Conservation (phyloP, 495 filamentous ascomycete genomes). For the Annulohypoxylon moriforme region DNA sequence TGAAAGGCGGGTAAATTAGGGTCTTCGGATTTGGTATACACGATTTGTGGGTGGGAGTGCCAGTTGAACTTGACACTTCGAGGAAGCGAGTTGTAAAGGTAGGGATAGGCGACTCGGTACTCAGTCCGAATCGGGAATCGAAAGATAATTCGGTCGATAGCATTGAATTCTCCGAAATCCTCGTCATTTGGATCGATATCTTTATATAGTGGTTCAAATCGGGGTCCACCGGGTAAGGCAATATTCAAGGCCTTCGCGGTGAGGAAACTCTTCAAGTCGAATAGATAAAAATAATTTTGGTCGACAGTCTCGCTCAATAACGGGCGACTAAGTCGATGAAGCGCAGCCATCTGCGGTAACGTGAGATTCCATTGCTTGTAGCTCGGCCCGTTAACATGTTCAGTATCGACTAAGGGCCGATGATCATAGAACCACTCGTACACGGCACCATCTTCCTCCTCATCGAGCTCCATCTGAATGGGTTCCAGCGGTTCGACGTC, state of each 20-base stretch:
- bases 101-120: conserved; percentile 93
- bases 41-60: conserved; percentile 93
- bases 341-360: conserved; percentile 93
- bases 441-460: conserved; percentile 90
- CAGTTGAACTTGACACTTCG: conserved; percentile 92
- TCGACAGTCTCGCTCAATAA: conserved; percentile 93
- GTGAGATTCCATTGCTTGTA: conserved; percentile 97
- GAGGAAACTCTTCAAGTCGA: conserved; percentile 93
- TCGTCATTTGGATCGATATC: conserved; percentile 99
- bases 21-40: conserved; percentile 90
- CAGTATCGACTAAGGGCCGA: conserved; percentile 87
- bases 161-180: conserved; percentile 99
- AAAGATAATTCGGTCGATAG: conserved; percentile 99
- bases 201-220: conserved; percentile 98
- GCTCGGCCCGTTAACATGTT: conserved; percentile 95
- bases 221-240: conserved; percentile 93
- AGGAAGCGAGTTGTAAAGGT: conserved; percentile 95
- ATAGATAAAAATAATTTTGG: conserved; percentile 98
- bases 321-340: conserved; percentile 92
- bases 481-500: conserved; percentile 98
- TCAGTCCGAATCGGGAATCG: conserved; percentile 94
- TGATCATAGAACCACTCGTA: conserved; percentile 99
- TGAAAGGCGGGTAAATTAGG: conserved; percentile 94
- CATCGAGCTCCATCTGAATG: conserved; percentile 98
- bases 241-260: conserved; percentile 98